These are phyloP conservation scores for Penicillium robsamsonii DNA, from an alignment of 495 filamentous ascomycete species.

Conservation along the genomic window DNA sequence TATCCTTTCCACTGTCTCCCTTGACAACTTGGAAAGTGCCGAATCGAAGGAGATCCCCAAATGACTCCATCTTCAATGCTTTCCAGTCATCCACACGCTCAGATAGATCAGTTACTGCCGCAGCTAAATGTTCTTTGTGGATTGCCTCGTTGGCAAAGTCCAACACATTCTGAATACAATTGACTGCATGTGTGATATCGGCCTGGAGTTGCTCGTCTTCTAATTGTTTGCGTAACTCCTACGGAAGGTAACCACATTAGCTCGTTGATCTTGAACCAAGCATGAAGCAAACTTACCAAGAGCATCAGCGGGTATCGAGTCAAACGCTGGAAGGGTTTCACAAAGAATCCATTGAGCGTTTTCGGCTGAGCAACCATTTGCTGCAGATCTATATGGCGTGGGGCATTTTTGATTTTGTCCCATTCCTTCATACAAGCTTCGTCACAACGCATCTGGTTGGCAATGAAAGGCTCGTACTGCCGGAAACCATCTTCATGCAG, in stretches of 20 bases:
- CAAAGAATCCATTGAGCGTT: slow-evolving; percentile 77
- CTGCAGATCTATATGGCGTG: slow-evolving; percentile 53
- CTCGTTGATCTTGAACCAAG: not conserved
- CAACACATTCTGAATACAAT: slow-evolving; percentile 72
- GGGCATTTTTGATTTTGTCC: slow-evolving; percentile 55
- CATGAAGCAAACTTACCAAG: slow-evolving; percentile 54
- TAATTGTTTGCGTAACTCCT: slow-evolving; percentile 85
- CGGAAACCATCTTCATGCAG: slow-evolving; percentile 76
- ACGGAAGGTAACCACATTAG: slow-evolving; percentile 7
- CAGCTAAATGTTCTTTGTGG: slow-evolving; percentile 74
- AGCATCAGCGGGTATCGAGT: slow-evolving; percentile 92
- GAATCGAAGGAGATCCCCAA: slow-evolving; percentile 83
- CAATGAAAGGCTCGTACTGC: slow-evolving; percentile 94
- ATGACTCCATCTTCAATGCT: slow-evolving; percentile 80
- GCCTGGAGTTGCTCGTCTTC: slow-evolving; percentile 64
- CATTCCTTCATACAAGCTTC: slow-evolving; percentile 48
- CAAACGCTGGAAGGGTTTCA: slow-evolving; percentile 94
- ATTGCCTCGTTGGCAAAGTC: slow-evolving; percentile 86
- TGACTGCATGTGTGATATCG: slow-evolving; percentile 69
- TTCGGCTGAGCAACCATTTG: slow-evolving; percentile 62
- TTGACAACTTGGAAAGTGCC: slow-evolving; percentile 95
- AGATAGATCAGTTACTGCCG: slow-evolving; percentile 77
- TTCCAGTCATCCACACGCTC: slow-evolving; percentile 97
- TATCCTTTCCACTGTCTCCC: slow-evolving; percentile 71
- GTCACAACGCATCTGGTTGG: slow-evolving; percentile 70